A percentile compares a stretch with the other conserved stretches of the same genome.
Conservation (phyloP, 805 yeast species). For the Starmerella riodocensis region DNA sequence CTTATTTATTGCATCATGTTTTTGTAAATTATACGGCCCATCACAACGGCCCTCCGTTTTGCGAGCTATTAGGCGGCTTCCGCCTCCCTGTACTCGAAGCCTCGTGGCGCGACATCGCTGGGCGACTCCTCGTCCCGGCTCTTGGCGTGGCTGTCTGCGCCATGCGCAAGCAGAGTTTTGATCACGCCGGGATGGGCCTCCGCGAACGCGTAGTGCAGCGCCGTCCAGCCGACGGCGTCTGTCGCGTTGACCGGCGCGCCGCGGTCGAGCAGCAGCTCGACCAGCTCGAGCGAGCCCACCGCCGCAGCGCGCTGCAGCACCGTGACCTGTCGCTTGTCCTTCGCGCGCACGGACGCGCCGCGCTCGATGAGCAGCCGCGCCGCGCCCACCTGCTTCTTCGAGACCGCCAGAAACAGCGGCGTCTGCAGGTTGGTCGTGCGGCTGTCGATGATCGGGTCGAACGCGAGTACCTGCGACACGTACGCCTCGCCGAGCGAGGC, state of each 20-base stretch:
- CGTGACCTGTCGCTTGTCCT: conserved; percentile 52
- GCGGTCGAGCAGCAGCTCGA: conserved; percentile 40
- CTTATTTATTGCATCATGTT: background rate
- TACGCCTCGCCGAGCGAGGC: conserved; percentile 60
- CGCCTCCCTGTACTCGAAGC: background rate
- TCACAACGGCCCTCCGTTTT: too few relatives aligned
- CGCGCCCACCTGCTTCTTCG: conserved; percentile 47
- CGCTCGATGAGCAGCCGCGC: conserved; percentile 43
- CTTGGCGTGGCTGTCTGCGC: conserved; percentile 45
- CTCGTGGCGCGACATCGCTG: conserved; percentile 36
- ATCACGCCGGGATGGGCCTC: conserved; percentile 81
- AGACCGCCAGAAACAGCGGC: conserved; percentile 59
- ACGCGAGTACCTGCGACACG: conserved; percentile 34
- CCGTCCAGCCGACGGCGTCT: conserved; percentile 65
- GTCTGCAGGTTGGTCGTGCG: conserved; percentile 55
- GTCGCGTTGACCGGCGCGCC: conserved; percentile 53
- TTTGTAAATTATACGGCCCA: too few relatives aligned
- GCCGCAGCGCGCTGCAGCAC: conserved; percentile 79
- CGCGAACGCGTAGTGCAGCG: conserved; percentile 78
- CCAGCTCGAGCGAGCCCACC: conserved; percentile 48
- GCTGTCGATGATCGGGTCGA: conserved; percentile 40
- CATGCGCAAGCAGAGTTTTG: conserved; percentile 41
- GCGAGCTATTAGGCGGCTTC: too few relatives aligned
- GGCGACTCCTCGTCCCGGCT: conserved; percentile 45
- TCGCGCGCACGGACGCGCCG: conserved; percentile 48